Base-by-base conservation (phyloP, 805 yeast genomes). In the Metschnikowia matae region DNA sequence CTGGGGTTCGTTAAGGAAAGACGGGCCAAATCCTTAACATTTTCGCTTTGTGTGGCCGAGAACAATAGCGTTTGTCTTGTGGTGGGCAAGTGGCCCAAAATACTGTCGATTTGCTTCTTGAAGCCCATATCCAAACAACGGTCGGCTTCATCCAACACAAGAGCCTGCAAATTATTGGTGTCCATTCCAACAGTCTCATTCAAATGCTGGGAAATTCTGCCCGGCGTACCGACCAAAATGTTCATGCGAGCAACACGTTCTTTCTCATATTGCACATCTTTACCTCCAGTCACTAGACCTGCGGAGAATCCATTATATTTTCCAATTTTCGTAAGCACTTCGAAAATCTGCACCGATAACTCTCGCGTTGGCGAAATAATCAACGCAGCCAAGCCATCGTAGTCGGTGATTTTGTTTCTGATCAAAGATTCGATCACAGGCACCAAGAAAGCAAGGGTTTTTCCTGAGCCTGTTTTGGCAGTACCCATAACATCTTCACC, bases 101-200 rank as follows among this genome's bases (percentile, higher is more conserved):
- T 90, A 31, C 85, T 85, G 64, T 91, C 96, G 53, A 90, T 69
- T 40, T 94, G 86, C 59, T 81, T 81, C 63, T 83, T 84, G 75
- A 90, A 90, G 6, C 97, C 97, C 96, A 91, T 88, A 68, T 90
- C 97, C 59, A 90, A 71, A 60, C 94, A 88, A 57, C 97, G 74
- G 63, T 90, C 97, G 0, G 97, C 97, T 67, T 90, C 97, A 66
- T 90, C 97, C 47, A 90, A 68, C 2, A 90, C 90, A 41, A 90
- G 69, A 63, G 85, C 79, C 66, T 90, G 92, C 53, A 90, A 69
- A 62, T 87, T 88, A 20, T 83, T 73, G 8, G 85, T 71, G 59
- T 85, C 91, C 65, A 90, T 78, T 1, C 89, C 89, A 1, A 85
- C 85, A 6, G 96, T 83, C 64, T 91, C 95, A 64, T 91, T 96